A percentile compares a stretch with the other conserved stretches of the same genome.
These are phyloP conservation scores for Dittrichia graveolens DNA, from an alignment of 129 eudicot genomes.

Conservation along the genomic window DNA sequence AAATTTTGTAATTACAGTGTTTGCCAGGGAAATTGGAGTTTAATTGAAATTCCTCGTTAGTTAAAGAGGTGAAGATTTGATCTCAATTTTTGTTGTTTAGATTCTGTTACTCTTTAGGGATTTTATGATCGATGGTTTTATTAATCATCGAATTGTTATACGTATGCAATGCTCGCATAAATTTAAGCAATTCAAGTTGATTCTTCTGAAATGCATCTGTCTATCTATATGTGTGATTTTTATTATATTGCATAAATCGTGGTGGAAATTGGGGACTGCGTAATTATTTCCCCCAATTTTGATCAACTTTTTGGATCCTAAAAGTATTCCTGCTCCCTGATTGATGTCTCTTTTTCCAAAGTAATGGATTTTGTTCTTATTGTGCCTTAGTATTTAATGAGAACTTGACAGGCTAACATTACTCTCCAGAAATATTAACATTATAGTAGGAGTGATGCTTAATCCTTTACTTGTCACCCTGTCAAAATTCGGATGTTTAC, in stretches of 20 bases:
- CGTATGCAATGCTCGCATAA: conserved; percentile 13
- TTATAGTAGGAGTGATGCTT: no score
- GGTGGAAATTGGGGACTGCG: conserved; percentile 6
- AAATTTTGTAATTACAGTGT: conserved; percentile 20
- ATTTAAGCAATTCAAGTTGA: conserved; percentile 13
- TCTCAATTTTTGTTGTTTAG: conserved; percentile 1
- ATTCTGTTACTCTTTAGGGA: conserved; percentile 25
- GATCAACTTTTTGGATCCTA: background rate
- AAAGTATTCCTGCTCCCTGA: background rate
- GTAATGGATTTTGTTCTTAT: conserved; percentile 1
- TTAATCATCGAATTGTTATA: background rate
- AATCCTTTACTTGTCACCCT: no score
- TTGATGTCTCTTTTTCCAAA: background rate
- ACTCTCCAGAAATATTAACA: no score
- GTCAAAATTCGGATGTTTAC: no score
- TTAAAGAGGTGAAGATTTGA: conserved; percentile 22
- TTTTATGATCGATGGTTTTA: conserved; percentile 6
- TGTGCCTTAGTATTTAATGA: no score
- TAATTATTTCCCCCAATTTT: background rate
- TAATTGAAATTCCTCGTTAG: conserved; percentile 4
- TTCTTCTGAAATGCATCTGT: background rate
- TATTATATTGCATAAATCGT: background rate
- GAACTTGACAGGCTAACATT: no score
- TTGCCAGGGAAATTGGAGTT: conserved; percentile 16
- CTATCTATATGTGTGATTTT: conserved; percentile 8